Percentiles rank a stretch among this genome's conserved stretches.
phyloP scores from a whole-genome alignment of 202 grass and related monocot genomes.

The Panicum virgatum region DNA sequence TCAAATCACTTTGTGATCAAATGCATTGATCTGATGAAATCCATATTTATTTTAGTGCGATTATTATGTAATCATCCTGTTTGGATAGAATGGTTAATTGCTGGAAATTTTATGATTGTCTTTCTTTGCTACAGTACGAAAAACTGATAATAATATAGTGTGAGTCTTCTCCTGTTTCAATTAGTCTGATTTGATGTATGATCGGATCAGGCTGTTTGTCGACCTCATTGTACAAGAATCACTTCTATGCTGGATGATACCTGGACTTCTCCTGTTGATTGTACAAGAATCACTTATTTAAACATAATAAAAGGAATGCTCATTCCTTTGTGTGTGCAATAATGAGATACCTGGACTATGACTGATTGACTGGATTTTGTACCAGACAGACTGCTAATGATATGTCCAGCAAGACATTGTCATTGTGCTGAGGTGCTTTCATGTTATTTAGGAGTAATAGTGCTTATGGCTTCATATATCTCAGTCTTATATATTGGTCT shows the following conservation, averaged over 20 bases:
- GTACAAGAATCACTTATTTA: not conserved
- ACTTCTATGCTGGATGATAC: not conserved
- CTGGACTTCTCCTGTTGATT: not conserved
- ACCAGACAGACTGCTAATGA: not conserved
- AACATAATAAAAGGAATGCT: not conserved
- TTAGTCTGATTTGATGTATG: conserved; percentile 30
- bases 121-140: not conserved
- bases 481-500: conserved; percentile 3
- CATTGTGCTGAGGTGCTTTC: not conserved
- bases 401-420: not conserved
- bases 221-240: not conserved
- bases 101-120: not conserved
- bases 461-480: not conserved
- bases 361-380: not conserved
- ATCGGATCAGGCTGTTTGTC: not conserved
- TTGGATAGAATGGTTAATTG: not conserved
- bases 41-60: not conserved
- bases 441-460: not conserved
- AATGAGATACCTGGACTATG: not conserved
- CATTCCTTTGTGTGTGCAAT: not conserved
- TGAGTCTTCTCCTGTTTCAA: not conserved
- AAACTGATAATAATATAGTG: not conserved
- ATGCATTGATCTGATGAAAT: not conserved
- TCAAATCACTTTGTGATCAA: not conserved
- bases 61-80: not conserved